These are phyloP conservation scores for Paramecium biaurelia DNA, from an alignment of 73 alveolate genomes.

Conservation along the genomic window DNA sequence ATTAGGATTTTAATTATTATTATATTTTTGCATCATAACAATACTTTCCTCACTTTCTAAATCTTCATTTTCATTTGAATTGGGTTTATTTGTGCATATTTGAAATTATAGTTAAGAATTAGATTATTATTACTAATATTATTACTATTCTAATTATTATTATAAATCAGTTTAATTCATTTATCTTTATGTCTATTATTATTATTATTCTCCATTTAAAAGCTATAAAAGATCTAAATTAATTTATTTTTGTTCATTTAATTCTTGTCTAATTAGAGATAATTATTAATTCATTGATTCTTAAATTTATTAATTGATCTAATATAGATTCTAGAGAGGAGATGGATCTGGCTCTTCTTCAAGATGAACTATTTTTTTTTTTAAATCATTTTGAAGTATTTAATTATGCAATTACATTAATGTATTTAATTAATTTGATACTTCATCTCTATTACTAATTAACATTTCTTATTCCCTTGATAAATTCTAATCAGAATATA, in stretches of 20 bases:
- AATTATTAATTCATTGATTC: constrained; percentile 31
- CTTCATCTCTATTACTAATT: background rate
- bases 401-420: constrained; percentile 20
- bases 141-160: background rate
- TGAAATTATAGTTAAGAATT: background rate
- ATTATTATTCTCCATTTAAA: background rate
- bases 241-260: constrained; percentile 22
- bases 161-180: background rate
- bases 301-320: background rate
- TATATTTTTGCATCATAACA: background rate
- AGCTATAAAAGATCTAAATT: background rate
- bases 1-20: background rate
- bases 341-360: constrained; percentile 1
- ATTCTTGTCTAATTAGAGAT: background rate
- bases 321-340: background rate
- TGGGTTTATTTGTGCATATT: background rate
- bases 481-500: background rate
- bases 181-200: background rate
- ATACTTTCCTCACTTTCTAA: background rate
- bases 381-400: constrained; percentile 25
- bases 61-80: background rate
- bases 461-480: background rate
- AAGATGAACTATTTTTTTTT: background rate
- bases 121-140: background rate
- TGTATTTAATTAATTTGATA: background rate